Percentiles rank a stretch among this genome's conserved stretches.
Evolutionary conservation across 192 early-diverging fungal species (phyloP).

Genomic region (Helicostylum pulchrum): DNA sequence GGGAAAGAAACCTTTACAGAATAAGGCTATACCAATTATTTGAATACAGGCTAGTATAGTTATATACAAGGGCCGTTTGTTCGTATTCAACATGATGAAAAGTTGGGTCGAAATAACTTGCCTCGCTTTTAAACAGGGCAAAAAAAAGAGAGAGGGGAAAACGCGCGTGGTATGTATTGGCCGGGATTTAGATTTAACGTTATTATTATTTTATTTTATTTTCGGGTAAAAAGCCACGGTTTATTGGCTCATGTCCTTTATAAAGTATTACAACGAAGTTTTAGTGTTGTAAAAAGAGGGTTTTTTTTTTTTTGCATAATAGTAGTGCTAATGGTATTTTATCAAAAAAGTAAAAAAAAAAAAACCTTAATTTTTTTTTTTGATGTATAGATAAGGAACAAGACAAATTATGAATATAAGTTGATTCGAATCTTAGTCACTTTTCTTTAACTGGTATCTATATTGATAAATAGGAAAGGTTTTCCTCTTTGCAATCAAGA

Average conservation of each 20-base stretch:
- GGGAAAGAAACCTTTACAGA: conserved; percentile 75
- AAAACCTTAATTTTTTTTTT: too few species aligned
- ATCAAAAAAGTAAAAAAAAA: too few species aligned
- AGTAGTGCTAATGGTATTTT: too few species aligned
- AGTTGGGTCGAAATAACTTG: too few species aligned
- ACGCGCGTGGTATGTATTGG: background rate
- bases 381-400: too few species aligned
- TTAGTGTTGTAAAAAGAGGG: too few species aligned
- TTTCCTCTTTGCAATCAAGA: too few species aligned
- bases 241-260: background rate
- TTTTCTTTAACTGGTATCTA: too few species aligned
- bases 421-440: too few species aligned
- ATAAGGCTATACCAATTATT: conserved; percentile 58
- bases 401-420: too few species aligned
- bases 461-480: too few species aligned
- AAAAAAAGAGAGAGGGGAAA: background rate
- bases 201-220: background rate
- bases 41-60: conserved; percentile 41
- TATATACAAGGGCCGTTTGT: conserved; percentile 4
- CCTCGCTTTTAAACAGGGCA: background rate
- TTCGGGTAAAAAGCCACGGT: background rate
- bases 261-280: background rate
- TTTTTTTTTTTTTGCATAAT: too few species aligned
- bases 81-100: background rate
- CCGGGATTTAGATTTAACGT: background rate